Conservation (phyloP, 73 alveolate genomes). For the Paramecium octaurelia region DNA sequence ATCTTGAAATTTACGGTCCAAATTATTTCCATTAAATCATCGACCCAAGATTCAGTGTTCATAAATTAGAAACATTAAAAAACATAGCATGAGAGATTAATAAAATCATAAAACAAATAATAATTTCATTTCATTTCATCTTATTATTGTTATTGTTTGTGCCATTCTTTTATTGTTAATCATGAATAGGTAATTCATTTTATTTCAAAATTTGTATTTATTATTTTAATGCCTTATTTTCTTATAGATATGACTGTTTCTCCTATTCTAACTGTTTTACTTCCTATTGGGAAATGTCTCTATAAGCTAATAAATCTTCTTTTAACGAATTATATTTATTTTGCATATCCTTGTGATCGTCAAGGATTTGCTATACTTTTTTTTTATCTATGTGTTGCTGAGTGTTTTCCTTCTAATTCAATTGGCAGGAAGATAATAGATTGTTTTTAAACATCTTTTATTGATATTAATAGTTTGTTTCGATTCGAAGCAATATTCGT, state of each 20-base stretch:
- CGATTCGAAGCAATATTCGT: not conserved
- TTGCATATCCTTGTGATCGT: not conserved
- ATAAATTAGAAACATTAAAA: constrained; percentile 17
- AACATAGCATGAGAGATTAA: constrained; percentile 12
- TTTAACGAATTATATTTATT: not conserved
- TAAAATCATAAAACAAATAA: not conserved
- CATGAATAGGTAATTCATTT: not conserved
- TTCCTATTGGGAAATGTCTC: not conserved
- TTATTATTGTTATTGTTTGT: not conserved
- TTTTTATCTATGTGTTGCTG: not conserved
- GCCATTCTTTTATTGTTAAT: not conserved
- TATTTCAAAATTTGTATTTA: not conserved
- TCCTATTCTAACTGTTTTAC: not conserved
- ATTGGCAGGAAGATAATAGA: not conserved
- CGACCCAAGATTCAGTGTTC: constrained; percentile 38
- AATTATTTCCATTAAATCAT: constrained; percentile 19
- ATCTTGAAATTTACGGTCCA: constrained; percentile 33
- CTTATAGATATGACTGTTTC: not conserved
- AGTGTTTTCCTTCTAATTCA: not conserved
- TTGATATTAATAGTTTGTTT: not conserved
- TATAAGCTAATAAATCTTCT: not conserved
- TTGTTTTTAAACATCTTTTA: not conserved
- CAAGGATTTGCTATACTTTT: not conserved
- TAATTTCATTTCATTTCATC: not conserved
- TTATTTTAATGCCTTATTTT: not conserved